Evolutionary conservation across 106 monocot species (phyloP).

Genomic region (Acorus calamus): DNA sequence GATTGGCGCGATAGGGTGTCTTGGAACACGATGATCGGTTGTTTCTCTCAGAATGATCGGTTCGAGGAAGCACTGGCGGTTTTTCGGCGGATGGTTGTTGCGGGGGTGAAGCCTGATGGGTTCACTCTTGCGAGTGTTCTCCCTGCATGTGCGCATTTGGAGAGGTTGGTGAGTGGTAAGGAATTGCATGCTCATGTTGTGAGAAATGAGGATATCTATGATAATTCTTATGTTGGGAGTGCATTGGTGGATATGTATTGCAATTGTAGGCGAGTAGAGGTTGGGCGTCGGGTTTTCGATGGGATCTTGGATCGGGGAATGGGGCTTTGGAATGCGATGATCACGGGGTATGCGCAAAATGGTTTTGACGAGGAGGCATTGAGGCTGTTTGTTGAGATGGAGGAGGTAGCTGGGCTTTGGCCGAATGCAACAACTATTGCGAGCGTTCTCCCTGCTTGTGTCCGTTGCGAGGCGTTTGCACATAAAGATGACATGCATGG

Average conservation of each 20-base stretch:
- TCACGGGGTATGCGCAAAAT: slow-evolving; percentile 15
- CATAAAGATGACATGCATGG: slow-evolving; percentile 1
- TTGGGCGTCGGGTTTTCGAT: slow-evolving; percentile 18
- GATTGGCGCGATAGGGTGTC: slow-evolving; percentile 38
- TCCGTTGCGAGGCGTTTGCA: neutral
- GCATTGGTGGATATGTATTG: slow-evolving; percentile 88
- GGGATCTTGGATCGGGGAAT: slow-evolving; percentile 3
- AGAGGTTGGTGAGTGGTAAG: slow-evolving; percentile 41
- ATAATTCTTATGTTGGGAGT: slow-evolving; percentile 80
- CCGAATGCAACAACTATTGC: slow-evolving; percentile 8
- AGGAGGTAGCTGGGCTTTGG: slow-evolving; percentile 1
- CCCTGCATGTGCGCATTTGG: slow-evolving; percentile 55
- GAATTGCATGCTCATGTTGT: slow-evolving; percentile 70
- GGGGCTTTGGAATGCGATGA: slow-evolving; percentile 12
- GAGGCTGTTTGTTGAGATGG: neutral
- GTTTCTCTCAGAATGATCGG: slow-evolving; percentile 43
- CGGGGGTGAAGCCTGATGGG: slow-evolving; percentile 51
- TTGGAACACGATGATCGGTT: slow-evolving; percentile 86
- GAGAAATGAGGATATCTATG: slow-evolving; percentile 37
- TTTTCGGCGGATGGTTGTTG: slow-evolving; percentile 27
- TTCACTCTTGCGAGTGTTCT: slow-evolving; percentile 66
- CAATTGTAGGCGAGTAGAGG: slow-evolving; percentile 44
- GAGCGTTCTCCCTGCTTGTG: slow-evolving; percentile 13
- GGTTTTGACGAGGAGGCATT: slow-evolving; percentile 1
- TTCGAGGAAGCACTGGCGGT: slow-evolving; percentile 26